phyloP scores from a whole-genome alignment of 192 early-diverging fungal species.

The Coemansia asiatica region DNA sequence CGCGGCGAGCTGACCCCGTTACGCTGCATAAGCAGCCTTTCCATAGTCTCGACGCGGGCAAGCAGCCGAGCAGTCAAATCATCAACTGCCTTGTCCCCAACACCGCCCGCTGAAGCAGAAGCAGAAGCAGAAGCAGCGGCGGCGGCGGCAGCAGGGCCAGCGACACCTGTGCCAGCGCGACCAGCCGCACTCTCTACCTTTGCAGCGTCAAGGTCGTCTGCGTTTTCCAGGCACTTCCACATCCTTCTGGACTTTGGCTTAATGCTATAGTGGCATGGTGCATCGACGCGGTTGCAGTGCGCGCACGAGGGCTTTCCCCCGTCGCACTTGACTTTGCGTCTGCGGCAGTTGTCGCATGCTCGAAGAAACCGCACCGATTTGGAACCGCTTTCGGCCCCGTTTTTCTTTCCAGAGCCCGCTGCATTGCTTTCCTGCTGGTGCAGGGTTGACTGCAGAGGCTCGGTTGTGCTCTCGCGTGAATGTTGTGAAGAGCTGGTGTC shows the following conservation, averaged over 20 bases:
- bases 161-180: background rate
- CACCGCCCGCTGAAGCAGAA: background rate
- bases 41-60: constrained; percentile 54
- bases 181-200: background rate
- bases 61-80: constrained; percentile 43
- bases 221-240: constrained; percentile 51
- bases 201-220: constrained; percentile 6
- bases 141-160: background rate
- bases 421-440: background rate
- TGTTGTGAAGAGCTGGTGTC: constrained; percentile 6
- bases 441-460: background rate
- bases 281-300: constrained; percentile 44
- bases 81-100: constrained; percentile 9
- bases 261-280: constrained; percentile 53
- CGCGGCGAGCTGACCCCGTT: constrained; percentile 33
- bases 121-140: no score
- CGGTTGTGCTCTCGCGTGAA: constrained; percentile 38
- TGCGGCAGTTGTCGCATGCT: constrained; percentile 55
- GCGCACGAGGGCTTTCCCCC: constrained; percentile 48
- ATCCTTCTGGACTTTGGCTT: constrained; percentile 54
- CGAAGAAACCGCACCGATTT: constrained; percentile 28
- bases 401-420: background rate
- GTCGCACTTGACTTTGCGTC: constrained; percentile 55
- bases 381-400: background rate
- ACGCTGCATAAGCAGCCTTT: constrained; percentile 53